These are phyloP conservation scores for Ustulina deusta DNA, from an alignment of 2,329 filamentous ascomycete genomes.

Conservation along the genomic window DNA sequence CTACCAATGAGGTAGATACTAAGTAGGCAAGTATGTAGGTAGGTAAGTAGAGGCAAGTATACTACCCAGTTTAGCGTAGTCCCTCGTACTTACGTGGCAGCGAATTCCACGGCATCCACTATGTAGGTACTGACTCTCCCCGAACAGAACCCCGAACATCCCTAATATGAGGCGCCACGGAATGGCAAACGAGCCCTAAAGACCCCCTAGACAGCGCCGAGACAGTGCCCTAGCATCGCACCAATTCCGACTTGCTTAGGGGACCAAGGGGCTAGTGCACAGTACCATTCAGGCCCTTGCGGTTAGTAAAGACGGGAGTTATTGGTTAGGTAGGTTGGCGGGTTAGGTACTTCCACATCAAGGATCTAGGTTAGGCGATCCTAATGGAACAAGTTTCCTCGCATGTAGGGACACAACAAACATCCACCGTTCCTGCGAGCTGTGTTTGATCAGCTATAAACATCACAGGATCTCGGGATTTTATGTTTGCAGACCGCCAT, in stretches of 20 bases:
- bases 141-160: conserved; percentile 4
- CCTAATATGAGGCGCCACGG: conserved; percentile 27
- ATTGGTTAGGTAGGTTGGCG: not conserved
- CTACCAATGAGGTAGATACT: not conserved
- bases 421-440: not conserved
- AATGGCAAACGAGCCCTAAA: not conserved
- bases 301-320: not conserved
- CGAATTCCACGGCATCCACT: conserved; percentile 25
- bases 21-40: not conserved
- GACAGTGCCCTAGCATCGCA: conserved; percentile 5
- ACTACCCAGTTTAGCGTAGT: not conserved
- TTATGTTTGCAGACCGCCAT: conserved; percentile 36
- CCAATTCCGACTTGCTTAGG: conserved; percentile 12
- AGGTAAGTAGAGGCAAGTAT: conserved; percentile 3
- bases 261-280: not conserved
- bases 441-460: not conserved
- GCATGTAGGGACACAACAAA: not conserved
- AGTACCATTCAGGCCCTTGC: not conserved
- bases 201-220: not conserved
- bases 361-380: not conserved
- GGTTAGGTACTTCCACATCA: no score
- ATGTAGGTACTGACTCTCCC: conserved; percentile 21
- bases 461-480: conserved; percentile 19
- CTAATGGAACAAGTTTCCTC: not conserved
- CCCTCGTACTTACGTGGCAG: not conserved